phyloP scores from a whole-genome alignment of 2,329 filamentous ascomycete genomes.

The Grosmannia penicillata region DNA sequence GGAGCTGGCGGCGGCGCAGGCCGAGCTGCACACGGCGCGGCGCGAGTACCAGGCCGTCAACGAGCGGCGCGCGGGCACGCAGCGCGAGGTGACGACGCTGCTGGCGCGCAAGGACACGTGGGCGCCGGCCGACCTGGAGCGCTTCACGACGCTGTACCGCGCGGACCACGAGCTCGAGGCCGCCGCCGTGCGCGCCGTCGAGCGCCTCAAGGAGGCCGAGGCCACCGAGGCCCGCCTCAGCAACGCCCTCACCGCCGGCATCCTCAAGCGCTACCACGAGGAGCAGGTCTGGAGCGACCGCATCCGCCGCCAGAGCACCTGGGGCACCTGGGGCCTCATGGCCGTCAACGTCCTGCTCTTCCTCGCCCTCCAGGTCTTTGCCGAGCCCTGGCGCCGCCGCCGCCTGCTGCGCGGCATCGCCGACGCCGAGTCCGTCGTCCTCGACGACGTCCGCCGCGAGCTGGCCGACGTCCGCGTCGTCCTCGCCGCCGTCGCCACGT shows the following conservation, averaged over 20 bases:
- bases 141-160: constrained; percentile 85
- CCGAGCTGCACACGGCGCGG: constrained; percentile 55
- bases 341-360: constrained; percentile 87
- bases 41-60: constrained; percentile 71
- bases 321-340: constrained; percentile 98
- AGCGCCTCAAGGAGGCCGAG: constrained; percentile 61
- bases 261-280: constrained; percentile 88
- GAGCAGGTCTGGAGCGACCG: constrained; percentile 99
- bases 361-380: constrained; percentile 69
- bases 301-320: constrained; percentile 89
- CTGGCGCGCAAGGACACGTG: constrained; percentile 90
- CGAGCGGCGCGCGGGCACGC: constrained; percentile 67
- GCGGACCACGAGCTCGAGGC: constrained; percentile 89
- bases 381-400: constrained; percentile 81
- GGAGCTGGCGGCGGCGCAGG: constrained; percentile 43
- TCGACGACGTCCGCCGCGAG: constrained; percentile 32
- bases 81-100: constrained; percentile 89
- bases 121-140: constrained; percentile 74
- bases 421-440: constrained; percentile 52
- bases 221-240: constrained; percentile 64
- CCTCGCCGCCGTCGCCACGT: constrained; percentile 11
- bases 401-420: constrained; percentile 73
- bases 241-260: constrained; percentile 62
- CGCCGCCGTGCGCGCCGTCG: constrained; percentile 57
- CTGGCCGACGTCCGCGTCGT: constrained; percentile 20